Conservation (phyloP, 768 basidiomycete genomes). For the Pisolithus orientalis region DNA sequence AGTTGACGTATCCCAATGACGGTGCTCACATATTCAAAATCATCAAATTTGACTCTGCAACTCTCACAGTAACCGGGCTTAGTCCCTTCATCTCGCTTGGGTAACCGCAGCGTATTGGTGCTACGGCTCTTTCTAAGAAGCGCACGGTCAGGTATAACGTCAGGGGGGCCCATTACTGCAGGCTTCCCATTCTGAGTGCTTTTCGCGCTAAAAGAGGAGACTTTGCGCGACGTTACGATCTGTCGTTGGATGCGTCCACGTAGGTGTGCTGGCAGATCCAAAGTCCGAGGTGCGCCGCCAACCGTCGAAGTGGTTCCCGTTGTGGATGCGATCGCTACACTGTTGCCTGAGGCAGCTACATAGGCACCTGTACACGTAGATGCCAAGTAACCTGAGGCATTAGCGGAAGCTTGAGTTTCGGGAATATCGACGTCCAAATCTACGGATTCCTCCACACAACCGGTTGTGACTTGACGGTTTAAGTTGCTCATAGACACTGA, state of each 20-base stretch:
- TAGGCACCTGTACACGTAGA: slow-evolving; percentile 53
- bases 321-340: slow-evolving; percentile 85
- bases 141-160: slow-evolving; percentile 46
- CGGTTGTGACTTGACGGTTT: slow-evolving; percentile 44
- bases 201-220: slow-evolving; percentile 26
- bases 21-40: slow-evolving; percentile 66
- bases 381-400: slow-evolving; percentile 65
- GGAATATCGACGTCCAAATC: slow-evolving; percentile 35
- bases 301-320: slow-evolving; percentile 78
- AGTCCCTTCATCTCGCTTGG: slow-evolving; percentile 75
- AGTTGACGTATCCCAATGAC: background rate
- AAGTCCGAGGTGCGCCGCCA: slow-evolving; percentile 37
- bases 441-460: slow-evolving; percentile 35
- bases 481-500: slow-evolving; percentile 73
- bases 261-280: slow-evolving; percentile 48
- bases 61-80: slow-evolving; percentile 99
- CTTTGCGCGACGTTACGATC: slow-evolving; percentile 60
- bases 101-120: slow-evolving; percentile 68
- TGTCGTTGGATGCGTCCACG: slow-evolving; percentile 55
- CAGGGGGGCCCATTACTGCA: slow-evolving; percentile 63
- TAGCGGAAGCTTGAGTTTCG: slow-evolving; percentile 44
- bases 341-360: slow-evolving; percentile 92
- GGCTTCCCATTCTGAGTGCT: slow-evolving; percentile 21
- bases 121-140: slow-evolving; percentile 70
- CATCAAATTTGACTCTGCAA: slow-evolving; percentile 83